Evolutionary conservation across 1,139 yeast genomes (phyloP).

Genomic region (Lodderomyces theae): DNA sequence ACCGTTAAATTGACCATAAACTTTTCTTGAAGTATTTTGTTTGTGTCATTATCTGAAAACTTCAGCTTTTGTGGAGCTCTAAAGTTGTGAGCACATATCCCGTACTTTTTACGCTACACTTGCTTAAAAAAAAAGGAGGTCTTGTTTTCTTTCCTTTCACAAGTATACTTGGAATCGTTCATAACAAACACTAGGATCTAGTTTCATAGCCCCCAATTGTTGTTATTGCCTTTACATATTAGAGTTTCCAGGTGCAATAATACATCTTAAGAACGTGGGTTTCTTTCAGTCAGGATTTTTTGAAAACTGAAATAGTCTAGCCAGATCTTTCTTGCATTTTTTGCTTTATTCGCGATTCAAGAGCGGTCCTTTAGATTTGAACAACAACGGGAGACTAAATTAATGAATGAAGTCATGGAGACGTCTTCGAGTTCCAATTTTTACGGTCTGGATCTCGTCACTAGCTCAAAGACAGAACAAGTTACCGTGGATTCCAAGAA

Average conservation of each 20-base stretch:
- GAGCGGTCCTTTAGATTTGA: too few species aligned
- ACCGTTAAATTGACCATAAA: too few species aligned
- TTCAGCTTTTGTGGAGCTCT: neutral
- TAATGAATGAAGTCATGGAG: constrained; percentile 16
- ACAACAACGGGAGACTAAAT: too few species aligned
- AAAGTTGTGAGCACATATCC: neutral
- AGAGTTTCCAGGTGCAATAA: neutral
- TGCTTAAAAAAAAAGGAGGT: neutral
- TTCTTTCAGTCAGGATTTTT: neutral
- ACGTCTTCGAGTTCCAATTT: constrained; percentile 15
- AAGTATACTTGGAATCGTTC: too few species aligned
- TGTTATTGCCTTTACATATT: neutral
- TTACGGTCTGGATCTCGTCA: constrained; percentile 15
- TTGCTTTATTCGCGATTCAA: neutral
- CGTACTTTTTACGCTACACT: neutral
- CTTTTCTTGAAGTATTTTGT: neutral
- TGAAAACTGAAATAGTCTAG: neutral
- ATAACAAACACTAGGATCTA: too few species aligned
- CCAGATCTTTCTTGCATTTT: neutral
- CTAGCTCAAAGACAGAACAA: constrained; percentile 14
- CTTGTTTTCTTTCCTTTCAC: neutral
- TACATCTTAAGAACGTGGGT: too few species aligned
- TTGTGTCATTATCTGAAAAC: neutral
- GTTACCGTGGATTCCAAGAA: constrained; percentile 3
- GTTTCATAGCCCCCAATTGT: too few species aligned